These are phyloP conservation scores for Candida chilensis DNA, from an alignment of 805 yeast species.

Conservation along the genomic window DNA sequence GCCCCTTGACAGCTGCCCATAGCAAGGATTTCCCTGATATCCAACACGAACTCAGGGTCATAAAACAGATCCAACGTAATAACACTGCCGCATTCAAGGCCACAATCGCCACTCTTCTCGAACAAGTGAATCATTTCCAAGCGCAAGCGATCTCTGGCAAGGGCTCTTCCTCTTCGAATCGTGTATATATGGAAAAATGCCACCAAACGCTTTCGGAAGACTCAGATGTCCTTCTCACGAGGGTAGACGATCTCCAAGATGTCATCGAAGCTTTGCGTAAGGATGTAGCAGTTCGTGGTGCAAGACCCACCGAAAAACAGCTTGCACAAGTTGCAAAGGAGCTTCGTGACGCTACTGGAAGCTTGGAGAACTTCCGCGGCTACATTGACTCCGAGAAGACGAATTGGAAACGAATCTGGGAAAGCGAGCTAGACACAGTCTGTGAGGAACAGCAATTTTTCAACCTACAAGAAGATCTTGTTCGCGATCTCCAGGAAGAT, in stretches of 20 bases:
- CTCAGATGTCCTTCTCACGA: conserved; percentile 64
- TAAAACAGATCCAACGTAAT: conserved; percentile 44
- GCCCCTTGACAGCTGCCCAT: background rate
- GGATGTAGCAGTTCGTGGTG: conserved; percentile 89
- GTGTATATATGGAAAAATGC: conserved; percentile 68
- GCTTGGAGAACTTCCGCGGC: conserved; percentile 43
- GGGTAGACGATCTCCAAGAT: conserved; percentile 89
- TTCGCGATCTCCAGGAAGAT: conserved; percentile 74
- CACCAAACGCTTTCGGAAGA: conserved; percentile 66
- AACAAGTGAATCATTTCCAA: conserved; percentile 43
- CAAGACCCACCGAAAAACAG: conserved; percentile 70
- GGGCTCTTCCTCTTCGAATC: conserved; percentile 21
- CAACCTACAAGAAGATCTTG: conserved; percentile 81
- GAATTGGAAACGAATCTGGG: conserved; percentile 90
- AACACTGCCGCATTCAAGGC: conserved; percentile 31
- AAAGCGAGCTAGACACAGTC: conserved; percentile 77
- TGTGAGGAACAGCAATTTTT: conserved; percentile 93
- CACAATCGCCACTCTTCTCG: conserved; percentile 32
- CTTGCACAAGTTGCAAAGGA: conserved; percentile 59
- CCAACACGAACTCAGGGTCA: conserved; percentile 48
- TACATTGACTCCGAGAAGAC: conserved; percentile 68
- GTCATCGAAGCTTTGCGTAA: conserved; percentile 79
- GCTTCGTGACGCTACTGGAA: conserved; percentile 43
- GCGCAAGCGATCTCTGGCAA: conserved; percentile 28
- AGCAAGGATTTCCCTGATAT: conserved; percentile 31